Evolutionary conservation across 1,284 basidiomycete species (phyloP).

Genomic region (Malassezia sympodialis): DNA sequence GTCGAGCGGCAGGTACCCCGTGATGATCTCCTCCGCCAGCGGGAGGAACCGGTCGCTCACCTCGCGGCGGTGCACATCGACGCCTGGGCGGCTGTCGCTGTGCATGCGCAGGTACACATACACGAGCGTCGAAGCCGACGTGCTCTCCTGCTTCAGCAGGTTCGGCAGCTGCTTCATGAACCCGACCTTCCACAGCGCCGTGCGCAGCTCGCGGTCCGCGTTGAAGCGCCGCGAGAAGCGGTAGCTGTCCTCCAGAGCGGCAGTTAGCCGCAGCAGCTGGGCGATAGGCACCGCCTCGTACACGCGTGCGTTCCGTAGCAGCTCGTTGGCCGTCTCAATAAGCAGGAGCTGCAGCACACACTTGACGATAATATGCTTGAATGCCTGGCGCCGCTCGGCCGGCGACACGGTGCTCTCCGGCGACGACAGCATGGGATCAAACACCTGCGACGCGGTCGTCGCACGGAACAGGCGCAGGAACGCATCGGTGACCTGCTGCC

Average conservation of each 20-base stretch:
- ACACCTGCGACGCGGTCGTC: constrained; percentile 93
- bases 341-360: constrained; percentile 92
- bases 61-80: constrained; percentile 68
- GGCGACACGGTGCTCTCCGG: constrained; percentile 51
- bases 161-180: constrained; percentile 99
- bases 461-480: constrained; percentile 93
- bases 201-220: constrained; percentile 91
- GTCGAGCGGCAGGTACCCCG: constrained; percentile 81
- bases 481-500: constrained; percentile 85
- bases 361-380: constrained; percentile 99
- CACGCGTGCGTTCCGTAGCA: constrained; percentile 62
- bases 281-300: constrained; percentile 89
- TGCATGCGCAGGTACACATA: constrained; percentile 89
- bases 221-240: constrained; percentile 95
- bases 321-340: constrained; percentile 93
- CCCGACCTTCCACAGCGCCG: constrained; percentile 97
- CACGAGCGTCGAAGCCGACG: constrained; percentile 86
- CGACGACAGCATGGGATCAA: constrained; percentile 64
- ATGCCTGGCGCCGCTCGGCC: constrained; percentile 69
- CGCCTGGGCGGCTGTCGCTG: constrained; percentile 73
- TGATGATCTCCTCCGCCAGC: constrained; percentile 80
- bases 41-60: constrained; percentile 82
- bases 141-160: constrained; percentile 93
- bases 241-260: constrained; percentile 89
- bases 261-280: constrained; percentile 82